Evolutionary conservation across 2,329 filamentous ascomycete genomes (phyloP), one percentile per base, ranked within the genome.

Genomic region (Botrytis byssoidea): DNA sequence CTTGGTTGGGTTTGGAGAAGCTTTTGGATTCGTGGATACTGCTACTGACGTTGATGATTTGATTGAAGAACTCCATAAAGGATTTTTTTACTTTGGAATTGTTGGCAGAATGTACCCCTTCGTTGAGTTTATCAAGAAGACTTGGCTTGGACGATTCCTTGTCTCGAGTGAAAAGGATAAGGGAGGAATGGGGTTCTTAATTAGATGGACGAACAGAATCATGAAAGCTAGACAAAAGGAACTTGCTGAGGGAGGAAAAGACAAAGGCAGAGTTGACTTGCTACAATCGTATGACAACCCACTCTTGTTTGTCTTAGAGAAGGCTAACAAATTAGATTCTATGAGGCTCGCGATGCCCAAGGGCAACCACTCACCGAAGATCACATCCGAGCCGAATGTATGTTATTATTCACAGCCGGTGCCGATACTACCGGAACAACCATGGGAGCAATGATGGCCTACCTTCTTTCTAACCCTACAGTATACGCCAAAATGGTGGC

Each of bases 201-300:
- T 89, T 86, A 83, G 86, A 14, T 89, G 89, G 79, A 85, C 87
- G 6, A 88, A 90, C 76, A 83, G 83, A 40, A 82, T 89, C 3
- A 84, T 89, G 73, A 78, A 81, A 35, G 80, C 88, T 75, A 83
- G 88, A 0, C 80, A 85, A 37, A 79, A 83, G 40, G 85, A 88
- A 70, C 82, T 88, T 32, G 82, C 85, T 68, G 78, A 81, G 6
- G 86, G 85, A 7, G 86, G 85, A 1, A 86, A 84, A 16, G 81
- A 83, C 0, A 77, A 80, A 9, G 83, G 82, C 1, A 83, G 85
- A 7, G 81, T 85, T 35, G 88, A 90, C 77, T 81, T 89, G 0
- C 81, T 90, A 8, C 87, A 90, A 76, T 88, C 85, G 78, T 85
- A 74, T 42, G 69, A 4, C 9, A 29, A 5, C 42, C 16, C 18